Percentiles rank a stretch among this genome's conserved stretches.
Conservation (phyloP, 2,329 filamentous ascomycete genomes). For the Trichoderma semiorbis region DNA sequence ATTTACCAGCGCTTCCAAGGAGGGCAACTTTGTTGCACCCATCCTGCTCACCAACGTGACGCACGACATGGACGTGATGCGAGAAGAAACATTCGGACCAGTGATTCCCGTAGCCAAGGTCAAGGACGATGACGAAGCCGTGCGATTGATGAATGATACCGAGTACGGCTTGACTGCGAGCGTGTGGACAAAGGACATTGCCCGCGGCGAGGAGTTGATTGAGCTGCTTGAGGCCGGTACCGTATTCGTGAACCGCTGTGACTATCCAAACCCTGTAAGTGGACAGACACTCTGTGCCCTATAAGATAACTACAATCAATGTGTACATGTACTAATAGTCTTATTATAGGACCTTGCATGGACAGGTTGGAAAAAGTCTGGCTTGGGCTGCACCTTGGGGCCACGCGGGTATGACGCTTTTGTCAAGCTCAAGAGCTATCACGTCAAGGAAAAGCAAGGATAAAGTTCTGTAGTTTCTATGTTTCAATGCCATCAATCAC, state of each 20-base stretch:
- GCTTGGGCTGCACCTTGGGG: neutral
- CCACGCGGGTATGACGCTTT: neutral
- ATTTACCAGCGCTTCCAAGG: neutral
- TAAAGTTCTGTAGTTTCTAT: neutral
- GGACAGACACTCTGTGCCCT: neutral
- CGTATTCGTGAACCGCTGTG: neutral
- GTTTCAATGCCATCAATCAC: too few species aligned
- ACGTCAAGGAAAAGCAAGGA: neutral
- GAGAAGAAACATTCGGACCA: neutral
- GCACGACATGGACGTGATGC: neutral
- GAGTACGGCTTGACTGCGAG: neutral
- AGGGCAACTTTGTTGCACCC: neutral
- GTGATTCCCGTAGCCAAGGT: neutral
- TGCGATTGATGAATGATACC: neutral
- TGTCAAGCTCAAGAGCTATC: neutral
- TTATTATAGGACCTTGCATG: neutral
- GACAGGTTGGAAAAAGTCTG: neutral
- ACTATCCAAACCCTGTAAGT: neutral
- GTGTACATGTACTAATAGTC: neutral
- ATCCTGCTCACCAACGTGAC: neutral
- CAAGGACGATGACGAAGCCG: neutral
- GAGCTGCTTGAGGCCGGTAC: neutral
- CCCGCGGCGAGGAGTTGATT: neutral
- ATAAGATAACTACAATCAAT: neutral
- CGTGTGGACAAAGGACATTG: neutral